Evolutionary conservation across 202 grass and related monocot species (phyloP).

Genomic region (Setaria italica): DNA sequence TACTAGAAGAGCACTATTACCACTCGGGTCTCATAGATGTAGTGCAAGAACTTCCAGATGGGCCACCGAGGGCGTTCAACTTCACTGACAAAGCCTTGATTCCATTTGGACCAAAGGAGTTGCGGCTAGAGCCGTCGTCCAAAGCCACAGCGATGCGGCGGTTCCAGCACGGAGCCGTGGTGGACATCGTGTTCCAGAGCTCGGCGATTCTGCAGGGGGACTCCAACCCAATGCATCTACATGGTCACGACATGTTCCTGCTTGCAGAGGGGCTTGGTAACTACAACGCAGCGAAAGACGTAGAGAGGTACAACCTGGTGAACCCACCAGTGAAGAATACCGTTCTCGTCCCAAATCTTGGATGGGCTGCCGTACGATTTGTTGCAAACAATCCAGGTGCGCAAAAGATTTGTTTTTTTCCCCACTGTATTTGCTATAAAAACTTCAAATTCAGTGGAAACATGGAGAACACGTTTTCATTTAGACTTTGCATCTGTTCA

Average conservation of each 20-base stretch:
- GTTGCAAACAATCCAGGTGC: conserved; percentile 46
- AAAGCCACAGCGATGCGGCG: conserved; percentile 21
- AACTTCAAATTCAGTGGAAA: not conserved
- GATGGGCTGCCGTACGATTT: conserved; percentile 58
- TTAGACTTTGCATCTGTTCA: no score
- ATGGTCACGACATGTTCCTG: conserved; percentile 58
- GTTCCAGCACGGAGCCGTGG: conserved; percentile 32
- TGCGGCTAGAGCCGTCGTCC: not conserved
- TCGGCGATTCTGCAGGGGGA: conserved; percentile 43
- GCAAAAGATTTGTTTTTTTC: not conserved
- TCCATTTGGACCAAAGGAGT: conserved; percentile 15
- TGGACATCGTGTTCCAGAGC: conserved; percentile 59
- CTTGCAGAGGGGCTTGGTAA: conserved; percentile 57
- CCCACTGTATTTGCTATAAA: not conserved
- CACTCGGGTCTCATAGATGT: not conserved
- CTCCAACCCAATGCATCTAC: conserved; percentile 61
- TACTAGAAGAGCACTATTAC: conserved; percentile 50
- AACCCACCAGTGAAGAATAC: conserved; percentile 51
- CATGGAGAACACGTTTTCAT: no score
- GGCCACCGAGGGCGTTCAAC: conserved; percentile 41
- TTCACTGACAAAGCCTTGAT: conserved; percentile 46
- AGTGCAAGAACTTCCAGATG: conserved; percentile 5
- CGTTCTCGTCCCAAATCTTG: conserved; percentile 41
- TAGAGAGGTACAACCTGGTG: conserved; percentile 46
- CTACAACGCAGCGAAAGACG: conserved; percentile 33